Base-by-base conservation (phyloP, 106 monocot genomes). In the Dendrobium catenatum region DNA sequence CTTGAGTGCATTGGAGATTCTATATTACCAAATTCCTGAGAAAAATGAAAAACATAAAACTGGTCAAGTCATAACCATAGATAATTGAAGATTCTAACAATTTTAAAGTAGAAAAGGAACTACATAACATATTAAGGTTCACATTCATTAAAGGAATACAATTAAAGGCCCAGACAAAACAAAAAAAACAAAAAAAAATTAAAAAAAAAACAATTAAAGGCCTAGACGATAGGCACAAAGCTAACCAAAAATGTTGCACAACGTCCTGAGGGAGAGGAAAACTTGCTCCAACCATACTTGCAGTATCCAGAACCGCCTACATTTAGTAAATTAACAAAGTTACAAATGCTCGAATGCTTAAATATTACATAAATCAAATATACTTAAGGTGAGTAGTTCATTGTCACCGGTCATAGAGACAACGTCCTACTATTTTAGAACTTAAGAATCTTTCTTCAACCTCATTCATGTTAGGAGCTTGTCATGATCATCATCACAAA, bases 251-350 rank as follows among this genome's bases (percentile, higher is more conserved):
- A 97, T 70, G 97, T 97, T 16, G 94, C 90, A 84, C 94, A 97
- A 33, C 94, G 97, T 70, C 97, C 97, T 58, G 97, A 97, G 75
- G 97, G 97, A 84, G 85, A 78, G 81, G 55, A 29, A 89, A 90
- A 92, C 86, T 97, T 97, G 92, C 97, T 94, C 94, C 92, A 94
- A 68, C 97, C 97, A 89, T 91, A 97, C 78, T 97, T 97, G 83
- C 94, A 92, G 72, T 97, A 97, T 58, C 97, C 97, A 67, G 97
- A 97, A 85, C 97, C 97, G 88, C 97, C 97, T 97, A 81, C 70
- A 83, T 19, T 47, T 5, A 29, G 51, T n/a, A 79, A 43, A 70
- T 55, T 46, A 72, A 22, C 44, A 19, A 33, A 31, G 33, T 13
- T 47, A 48, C 49, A 76, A 20, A 44, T 43, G 43, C 6, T 74